Evolutionary conservation across 2,329 filamentous ascomycete species (phyloP).

Genomic region (Botrytis deweyae): DNA sequence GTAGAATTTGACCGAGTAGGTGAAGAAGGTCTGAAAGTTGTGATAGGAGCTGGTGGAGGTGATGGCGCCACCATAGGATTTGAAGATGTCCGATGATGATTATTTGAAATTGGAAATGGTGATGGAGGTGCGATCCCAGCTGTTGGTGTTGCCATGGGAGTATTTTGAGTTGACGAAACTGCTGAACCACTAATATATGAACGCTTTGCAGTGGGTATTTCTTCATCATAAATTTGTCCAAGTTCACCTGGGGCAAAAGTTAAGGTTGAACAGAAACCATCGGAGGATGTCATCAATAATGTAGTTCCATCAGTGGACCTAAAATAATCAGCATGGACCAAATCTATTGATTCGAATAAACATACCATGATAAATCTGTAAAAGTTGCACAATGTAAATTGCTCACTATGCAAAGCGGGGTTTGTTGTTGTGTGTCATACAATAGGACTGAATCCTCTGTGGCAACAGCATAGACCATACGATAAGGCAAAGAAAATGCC

Average conservation of each 20-base stretch:
- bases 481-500: constrained; percentile 83
- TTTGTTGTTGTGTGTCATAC: constrained; percentile 96
- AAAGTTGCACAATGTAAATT: constrained; percentile 98
- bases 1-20: constrained; percentile 83
- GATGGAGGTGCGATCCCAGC: constrained; percentile 59
- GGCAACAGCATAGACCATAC: constrained; percentile 94
- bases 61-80: constrained; percentile 60
- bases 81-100: constrained; percentile 55
- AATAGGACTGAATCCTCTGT: constrained; percentile 93
- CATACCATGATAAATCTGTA: constrained; percentile 91
- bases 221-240: constrained; percentile 75
- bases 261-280: constrained; percentile 93
- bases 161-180: constrained; percentile 59
- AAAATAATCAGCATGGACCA: constrained; percentile 21
- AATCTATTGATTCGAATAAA: constrained; percentile 30
- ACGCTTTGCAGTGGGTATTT: constrained; percentile 53
- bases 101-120: constrained; percentile 49
- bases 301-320: constrained; percentile 76
- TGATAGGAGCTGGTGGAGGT: constrained; percentile 57
- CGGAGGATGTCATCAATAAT: constrained; percentile 92
- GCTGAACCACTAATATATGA: constrained; percentile 41
- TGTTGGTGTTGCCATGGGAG: constrained; percentile 70
- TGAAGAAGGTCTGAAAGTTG: constrained; percentile 62
- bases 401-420: constrained; percentile 89
- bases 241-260: constrained; percentile 83